phyloP scores from a whole-genome alignment of 306 rosid species.

The Quillaja saponaria region DNA sequence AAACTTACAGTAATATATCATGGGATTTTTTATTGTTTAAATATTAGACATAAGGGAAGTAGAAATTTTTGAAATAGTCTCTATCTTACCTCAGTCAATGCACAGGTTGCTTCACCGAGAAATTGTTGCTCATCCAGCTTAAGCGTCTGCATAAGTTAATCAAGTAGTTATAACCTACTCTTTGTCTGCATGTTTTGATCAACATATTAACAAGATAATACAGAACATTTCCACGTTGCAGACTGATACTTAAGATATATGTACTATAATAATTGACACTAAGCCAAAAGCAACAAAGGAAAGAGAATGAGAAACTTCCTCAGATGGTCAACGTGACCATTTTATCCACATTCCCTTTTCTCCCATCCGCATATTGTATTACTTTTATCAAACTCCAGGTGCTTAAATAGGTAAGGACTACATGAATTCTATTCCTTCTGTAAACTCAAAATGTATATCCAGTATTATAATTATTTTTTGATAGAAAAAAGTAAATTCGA shows the following conservation, averaged over 20 bases:
- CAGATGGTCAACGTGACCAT: conserved; percentile 6
- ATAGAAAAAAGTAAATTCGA: too few relatives aligned
- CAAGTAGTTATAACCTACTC: conserved; percentile 30
- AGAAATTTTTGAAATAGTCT: conserved; percentile 16
- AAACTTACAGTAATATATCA: conserved; percentile 4
- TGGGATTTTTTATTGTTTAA: conserved; percentile 22
- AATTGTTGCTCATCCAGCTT: conserved; percentile 92
- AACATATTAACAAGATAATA: conserved; percentile 11
- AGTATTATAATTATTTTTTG: too few relatives aligned
- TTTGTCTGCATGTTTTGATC: conserved; percentile 12
- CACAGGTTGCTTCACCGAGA: conserved; percentile 94
- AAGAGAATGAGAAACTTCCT: neutral
- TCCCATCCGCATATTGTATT: conserved; percentile 3
- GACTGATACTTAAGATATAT: neutral
- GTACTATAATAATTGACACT: too few relatives aligned
- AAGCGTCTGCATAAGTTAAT: conserved; percentile 71
- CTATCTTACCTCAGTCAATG: conserved; percentile 75
- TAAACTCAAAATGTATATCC: too few relatives aligned
- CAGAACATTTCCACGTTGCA: conserved; percentile 16
- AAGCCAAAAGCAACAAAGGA: too few relatives aligned
- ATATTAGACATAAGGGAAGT: conserved; percentile 13
- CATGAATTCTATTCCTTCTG: too few relatives aligned
- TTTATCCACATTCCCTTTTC: conserved; percentile 15
- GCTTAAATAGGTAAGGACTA: too few relatives aligned
- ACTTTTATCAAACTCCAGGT: neutral